These are phyloP conservation scores for Metarhizium humberi DNA, from an alignment of 2,329 filamentous ascomycete genomes.

Conservation along the genomic window DNA sequence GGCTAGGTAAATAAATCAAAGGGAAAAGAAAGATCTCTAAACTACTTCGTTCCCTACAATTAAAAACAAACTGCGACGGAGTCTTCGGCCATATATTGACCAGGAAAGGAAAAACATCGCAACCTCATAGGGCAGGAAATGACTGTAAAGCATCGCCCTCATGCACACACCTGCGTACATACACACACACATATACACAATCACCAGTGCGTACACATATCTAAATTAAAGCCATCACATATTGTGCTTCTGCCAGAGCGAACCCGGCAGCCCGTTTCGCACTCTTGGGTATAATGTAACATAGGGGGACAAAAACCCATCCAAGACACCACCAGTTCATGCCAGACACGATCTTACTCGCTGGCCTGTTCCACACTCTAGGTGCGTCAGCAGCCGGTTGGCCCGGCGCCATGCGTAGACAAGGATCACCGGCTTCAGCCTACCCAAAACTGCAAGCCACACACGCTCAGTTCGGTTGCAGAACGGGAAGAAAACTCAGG, in stretches of 20 bases:
- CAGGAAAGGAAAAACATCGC: background rate
- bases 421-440: background rate
- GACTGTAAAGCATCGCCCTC: background rate
- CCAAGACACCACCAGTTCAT: background rate
- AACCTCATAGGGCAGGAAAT: background rate
- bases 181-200: background rate
- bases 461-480: background rate
- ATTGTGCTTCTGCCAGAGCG: background rate
- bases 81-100: background rate
- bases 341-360: background rate
- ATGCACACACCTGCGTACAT: background rate
- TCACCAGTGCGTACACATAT: background rate
- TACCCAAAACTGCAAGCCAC: conserved; percentile 1
- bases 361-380: background rate
- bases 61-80: background rate
- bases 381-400: background rate
- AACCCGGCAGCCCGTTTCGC: background rate
- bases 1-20: too few species aligned
- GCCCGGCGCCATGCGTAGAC: background rate
- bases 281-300: conserved; percentile 2
- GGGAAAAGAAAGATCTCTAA: too few species aligned
- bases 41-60: too few species aligned
- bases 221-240: background rate
- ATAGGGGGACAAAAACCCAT: background rate
- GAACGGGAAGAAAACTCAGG: background rate